phyloP scores from a whole-genome alignment of 1,284 basidiomycete genomes.

The Moesziomyces antarcticus region DNA sequence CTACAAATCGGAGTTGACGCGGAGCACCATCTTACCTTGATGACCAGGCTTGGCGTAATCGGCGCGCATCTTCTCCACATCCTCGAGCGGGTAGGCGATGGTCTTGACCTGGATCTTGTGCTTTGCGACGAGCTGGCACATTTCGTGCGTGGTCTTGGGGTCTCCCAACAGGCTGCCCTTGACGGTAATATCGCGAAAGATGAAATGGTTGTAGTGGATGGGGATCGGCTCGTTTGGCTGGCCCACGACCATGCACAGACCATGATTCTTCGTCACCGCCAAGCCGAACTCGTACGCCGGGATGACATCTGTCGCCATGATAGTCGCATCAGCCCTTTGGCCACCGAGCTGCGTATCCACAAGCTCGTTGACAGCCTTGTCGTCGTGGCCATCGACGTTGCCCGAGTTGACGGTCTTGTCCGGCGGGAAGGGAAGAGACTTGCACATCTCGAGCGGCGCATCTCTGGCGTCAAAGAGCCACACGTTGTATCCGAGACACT shows the following conservation, averaged over 20 bases:
- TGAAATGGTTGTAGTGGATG: conserved; percentile 46
- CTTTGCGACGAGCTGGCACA: conserved; percentile 50
- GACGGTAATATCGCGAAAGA: conserved; percentile 53
- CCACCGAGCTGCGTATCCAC: conserved; percentile 21
- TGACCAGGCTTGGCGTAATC: conserved; percentile 33
- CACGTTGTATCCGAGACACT: conserved; percentile 65
- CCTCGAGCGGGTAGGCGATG: conserved; percentile 38
- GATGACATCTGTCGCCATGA: conserved; percentile 48
- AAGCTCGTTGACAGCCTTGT: conserved; percentile 13
- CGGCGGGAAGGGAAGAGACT: conserved; percentile 33
- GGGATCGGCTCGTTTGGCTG: conserved; percentile 46
- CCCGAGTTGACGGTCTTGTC: conserved; percentile 43
- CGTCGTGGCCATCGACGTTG: conserved; percentile 27
- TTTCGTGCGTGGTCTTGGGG: conserved; percentile 36
- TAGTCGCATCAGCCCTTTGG: conserved; percentile 35
- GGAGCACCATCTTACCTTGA: conserved; percentile 40
- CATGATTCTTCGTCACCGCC: conserved; percentile 44
- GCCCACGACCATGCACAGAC: conserved; percentile 48
- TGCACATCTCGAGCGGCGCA: conserved; percentile 27
- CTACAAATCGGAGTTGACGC: conserved; percentile 18
- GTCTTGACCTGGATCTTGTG: conserved; percentile 42
- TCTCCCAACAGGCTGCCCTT: conserved; percentile 48
- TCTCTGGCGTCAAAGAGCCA: conserved; percentile 59
- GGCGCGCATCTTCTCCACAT: conserved; percentile 37
- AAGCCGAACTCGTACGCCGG: conserved; percentile 35